Conservation (phyloP, 1,139 yeast genomes). For the Yamadazyma spencermartinsiae region DNA sequence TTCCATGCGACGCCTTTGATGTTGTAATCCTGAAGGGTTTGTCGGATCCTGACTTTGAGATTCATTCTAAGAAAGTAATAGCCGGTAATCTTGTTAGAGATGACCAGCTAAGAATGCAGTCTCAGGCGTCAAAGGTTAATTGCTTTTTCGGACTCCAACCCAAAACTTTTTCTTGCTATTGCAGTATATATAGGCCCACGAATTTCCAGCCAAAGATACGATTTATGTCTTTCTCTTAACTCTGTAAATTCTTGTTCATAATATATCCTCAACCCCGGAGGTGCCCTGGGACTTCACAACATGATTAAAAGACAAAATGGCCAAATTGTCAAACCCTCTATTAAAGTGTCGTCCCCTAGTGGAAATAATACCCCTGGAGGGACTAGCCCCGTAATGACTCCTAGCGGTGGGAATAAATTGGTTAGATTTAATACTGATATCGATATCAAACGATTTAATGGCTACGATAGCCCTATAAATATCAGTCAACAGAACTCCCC, state of each 20-base stretch:
- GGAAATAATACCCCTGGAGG: not conserved
- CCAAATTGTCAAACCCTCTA: slow-evolving; percentile 40
- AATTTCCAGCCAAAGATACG: not conserved
- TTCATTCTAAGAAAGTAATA: slow-evolving; percentile 39
- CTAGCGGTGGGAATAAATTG: slow-evolving; percentile 5
- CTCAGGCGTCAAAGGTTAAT: too few relatives aligned
- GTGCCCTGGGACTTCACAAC: not conserved
- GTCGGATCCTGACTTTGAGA: slow-evolving; percentile 20
- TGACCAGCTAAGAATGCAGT: slow-evolving; percentile 19
- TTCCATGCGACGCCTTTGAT: slow-evolving; percentile 78
- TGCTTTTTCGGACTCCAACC: too few relatives aligned
- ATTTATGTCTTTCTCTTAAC: not conserved
- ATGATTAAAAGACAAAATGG: slow-evolving; percentile 40
- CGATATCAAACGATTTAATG: slow-evolving; percentile 41
- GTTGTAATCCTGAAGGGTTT: slow-evolving; percentile 45
- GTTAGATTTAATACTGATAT: slow-evolving; percentile 13
- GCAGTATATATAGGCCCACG: not conserved
- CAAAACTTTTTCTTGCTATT: not conserved
- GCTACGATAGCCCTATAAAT: slow-evolving; percentile 40
- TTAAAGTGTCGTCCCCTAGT: slow-evolving; percentile 19
- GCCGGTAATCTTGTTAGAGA: slow-evolving; percentile 41
- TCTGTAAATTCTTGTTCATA: not conserved
- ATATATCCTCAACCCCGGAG: not conserved
- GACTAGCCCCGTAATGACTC: slow-evolving; percentile 16
- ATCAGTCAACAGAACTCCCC: slow-evolving; percentile 39